Evolutionary conservation across 331 rosid genomes (phyloP), one percentile per base, ranked within the genome.

Genomic region (Pyracantha coccinea): DNA sequence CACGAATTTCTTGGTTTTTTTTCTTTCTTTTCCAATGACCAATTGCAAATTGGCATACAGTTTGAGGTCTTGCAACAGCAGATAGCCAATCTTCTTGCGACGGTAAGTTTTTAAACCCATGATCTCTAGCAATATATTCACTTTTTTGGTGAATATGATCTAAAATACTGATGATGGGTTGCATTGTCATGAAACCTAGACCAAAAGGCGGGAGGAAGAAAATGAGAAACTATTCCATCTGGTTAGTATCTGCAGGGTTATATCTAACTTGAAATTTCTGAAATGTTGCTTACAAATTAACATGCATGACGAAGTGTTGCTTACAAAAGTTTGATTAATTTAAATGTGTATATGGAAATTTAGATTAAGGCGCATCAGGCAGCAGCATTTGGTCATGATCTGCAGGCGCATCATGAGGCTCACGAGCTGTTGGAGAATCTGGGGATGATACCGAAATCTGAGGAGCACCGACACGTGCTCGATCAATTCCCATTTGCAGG

Each of bases 61-160:
- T 68, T 81, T 65, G 92, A 92, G 58, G 76, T 92, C 45, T 66
- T 92, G 78, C 86, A 83, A 45, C 92, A 92, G 19, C 90, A 92
- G 73, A 74, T 80, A 71, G 87, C 86, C 10, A 88, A 92, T 74
- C 94, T 88, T 21, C 66, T 80, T 29, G 84, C 80, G 78, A 89
- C 86, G 94, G 95, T 90, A 64, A 21, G 16, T 19, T 50, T 50
- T 17, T 50, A 50, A 50, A 17, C 20, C 21, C 55, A 50, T 50
- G 55, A 50, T 50, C 4, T 3, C 55, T 50, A 2, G 4, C 21
- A 50, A 50, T 50, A 50, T 50, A 17, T 50, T 50, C n/a, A 16
- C 21, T 38, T 17, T 17, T 50, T 50, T 50, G 9, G 55, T 50
- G 4, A 50, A 38, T 38, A 50, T 50, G 55, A 50, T 50, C 55